A percentile compares a stretch with the other conserved stretches of the same genome.
These are phyloP conservation scores for Powellomyces hirtus DNA, from an alignment of 192 early-diverging fungal species.

Conservation along the genomic window DNA sequence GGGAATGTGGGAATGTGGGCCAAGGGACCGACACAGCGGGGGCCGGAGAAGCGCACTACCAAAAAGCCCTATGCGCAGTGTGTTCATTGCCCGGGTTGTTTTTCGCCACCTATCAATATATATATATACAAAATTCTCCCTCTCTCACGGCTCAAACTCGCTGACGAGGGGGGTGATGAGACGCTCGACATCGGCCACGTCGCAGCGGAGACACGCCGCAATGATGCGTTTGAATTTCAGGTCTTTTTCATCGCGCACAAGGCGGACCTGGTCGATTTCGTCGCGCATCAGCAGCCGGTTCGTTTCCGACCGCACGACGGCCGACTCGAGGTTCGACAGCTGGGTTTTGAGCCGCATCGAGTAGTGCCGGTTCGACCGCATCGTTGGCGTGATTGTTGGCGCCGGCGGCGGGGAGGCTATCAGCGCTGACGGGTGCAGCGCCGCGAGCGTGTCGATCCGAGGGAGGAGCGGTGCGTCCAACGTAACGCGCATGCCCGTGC, in stretches of 20 bases:
- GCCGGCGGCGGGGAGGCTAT: too few species aligned
- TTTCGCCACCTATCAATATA: too few species aligned
- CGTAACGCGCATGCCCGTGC: too few species aligned
- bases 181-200: neutral
- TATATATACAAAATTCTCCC: too few species aligned
- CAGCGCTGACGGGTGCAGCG: neutral
- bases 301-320: neutral
- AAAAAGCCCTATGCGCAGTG: too few species aligned
- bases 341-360: neutral
- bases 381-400: too few species aligned
- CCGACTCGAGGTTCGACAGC: neutral
- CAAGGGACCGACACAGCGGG: too few species aligned
- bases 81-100: too few species aligned
- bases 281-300: neutral
- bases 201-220: neutral
- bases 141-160: too few species aligned
- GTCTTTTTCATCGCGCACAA: slow-evolving; percentile 5
- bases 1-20: too few species aligned
- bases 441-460: neutral
- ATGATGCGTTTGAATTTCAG: slow-evolving; percentile 19
- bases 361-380: neutral
- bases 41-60: too few species aligned
- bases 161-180: slow-evolving; percentile 2
- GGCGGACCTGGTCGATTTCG: slow-evolving; percentile 1
- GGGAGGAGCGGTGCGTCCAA: too few species aligned